Evolutionary conservation across 169 alveolate genomes (phyloP), one percentile per base, ranked within the genome.

Genomic region (Plasmodium falciparum): DNA sequence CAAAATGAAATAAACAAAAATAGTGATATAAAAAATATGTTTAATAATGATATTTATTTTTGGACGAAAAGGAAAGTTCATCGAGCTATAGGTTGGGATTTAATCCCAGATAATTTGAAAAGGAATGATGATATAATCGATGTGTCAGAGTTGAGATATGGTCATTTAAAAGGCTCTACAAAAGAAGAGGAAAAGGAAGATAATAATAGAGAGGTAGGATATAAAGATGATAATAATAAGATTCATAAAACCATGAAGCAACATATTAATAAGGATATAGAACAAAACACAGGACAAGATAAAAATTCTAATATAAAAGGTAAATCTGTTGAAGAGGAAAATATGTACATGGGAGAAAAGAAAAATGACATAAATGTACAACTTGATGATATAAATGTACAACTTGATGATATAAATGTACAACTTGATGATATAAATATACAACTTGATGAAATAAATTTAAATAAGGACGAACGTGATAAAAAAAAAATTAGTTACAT

Each of bases 11-110:
- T 83, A 45, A 83, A 83, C 50, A 83, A 69, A 72, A 83, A 83
- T 69, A 83, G 91, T 69, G 66, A 83, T 6, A 54, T 29, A 15
- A 50, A 45, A 62, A 83, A 83, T 22, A 17, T 83, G 9, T 83
- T 83, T 39, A 83, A 83, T 33, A 83, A 49, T 70, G 85, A 83
- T 83, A 69, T 83, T 7, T 83, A 69, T 69, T 83, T 83, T 83
- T 83, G 91, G 91, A 12, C 39, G 15, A 83, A 83, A 22, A 74
- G 91, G 29, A 83, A 83, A 73, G 85, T 83, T 58, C 83, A 83
- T 45, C 71, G 91, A 49, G 69, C 91, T 15, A 66, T 83, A 5
- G 91, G 54, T 45, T 83, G 91, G 91, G 22, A 69, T 22, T 56
- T 69, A 11, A 58, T 67, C 33, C 45, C 91, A 1, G 24, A 1